Base-by-base conservation (phyloP, 192 early-diverging fungal genomes). In the Entophlyctis luteolus region DNA sequence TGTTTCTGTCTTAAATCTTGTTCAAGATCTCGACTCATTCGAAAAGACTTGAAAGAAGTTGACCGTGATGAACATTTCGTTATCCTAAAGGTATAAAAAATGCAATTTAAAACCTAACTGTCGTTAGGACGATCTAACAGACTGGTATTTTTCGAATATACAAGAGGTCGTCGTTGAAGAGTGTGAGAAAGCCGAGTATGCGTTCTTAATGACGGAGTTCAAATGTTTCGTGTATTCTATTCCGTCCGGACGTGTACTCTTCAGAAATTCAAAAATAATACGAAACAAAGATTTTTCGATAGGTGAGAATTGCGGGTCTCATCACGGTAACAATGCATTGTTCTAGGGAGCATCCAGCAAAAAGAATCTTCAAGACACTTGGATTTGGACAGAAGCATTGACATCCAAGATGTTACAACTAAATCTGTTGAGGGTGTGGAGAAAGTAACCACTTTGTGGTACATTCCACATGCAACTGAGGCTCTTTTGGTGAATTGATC, bases 391-490 rank as follows among this genome's bases (percentile, higher is more conserved):
- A 39, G 62, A 29, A 71, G 25, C 48, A 67, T 81, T 47, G 67
- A 81, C 25, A 72, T 67, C 4, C 80, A 81, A 46, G 80, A 78
- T 50, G 59, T 78, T n/a, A 46, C 69, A 16, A 45, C 35, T 5
- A 62, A 56, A 2, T 65, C 73, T 4, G n/a, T 67, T 3, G 59
- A 47, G 18, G 70, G 59, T 8, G 53, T 66, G 4, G 72, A 74
- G 22, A 68, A 62, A 12, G 58, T 78, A 10, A 62, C 71, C n/a
- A 75, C 72, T 39, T 32, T 84, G 4, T 84, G 83, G 83, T 79
- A 83, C 62, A 28, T 84, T 18, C 83, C 83, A 6, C 80, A 84
- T 28, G 48, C 72, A 1, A 79, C 78, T 3, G 83, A 84, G 49
- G 67, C 80, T 31, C 42, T 84, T 1, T 12, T 82, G 50, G 68